Evolutionary conservation across 2,329 filamentous ascomycete species (phyloP), one percentile per base, ranked within the genome.

Genomic region (Penicillium psychrosexuale): DNA sequence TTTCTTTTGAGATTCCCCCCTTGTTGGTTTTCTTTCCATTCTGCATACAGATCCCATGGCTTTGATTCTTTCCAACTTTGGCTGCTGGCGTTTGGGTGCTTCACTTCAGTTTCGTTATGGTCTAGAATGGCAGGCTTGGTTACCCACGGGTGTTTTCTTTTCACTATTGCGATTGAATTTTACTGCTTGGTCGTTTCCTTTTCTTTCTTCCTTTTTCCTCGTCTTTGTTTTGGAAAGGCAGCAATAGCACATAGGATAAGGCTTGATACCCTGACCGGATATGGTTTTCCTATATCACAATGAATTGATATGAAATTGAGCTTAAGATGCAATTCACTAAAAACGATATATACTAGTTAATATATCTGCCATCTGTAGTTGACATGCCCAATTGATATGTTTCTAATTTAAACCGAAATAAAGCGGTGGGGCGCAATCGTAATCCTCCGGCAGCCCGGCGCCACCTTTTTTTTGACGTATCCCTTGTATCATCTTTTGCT

Each of bases 401-500:
- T 48, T 53, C 39, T 51, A 51, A 53, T 38, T 42, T 37, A 38
- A 52, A 46, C 17, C 22, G 7, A 43, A 38, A 36, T 49, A 51
- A 47, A 56, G 49, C 49, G 53, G 54, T 53, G 59, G 57, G 57
- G 57, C 53, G 24, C 40, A 49, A 46, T 43, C 40, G 38, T 44
- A 55, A 51, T 58, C 53, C 54, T 53, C 54, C 61, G 59, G 53
- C 62, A 58, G 57, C 59, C 57, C 53, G 54, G 57, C 60, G 61
- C 61, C 62, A 63, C 62, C 60, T 65, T 65, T 62, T 62, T 62
- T 56, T 61, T 65, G 60, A 65, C 62, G 53, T 64, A 55, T 63
- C 61, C 47, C 47, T 58, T 54, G 40, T 48, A 42, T 45, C 44
- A 51, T 46, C 46, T 53, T 44, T 34, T 8, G 27, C 45, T 43